Base-by-base conservation (phyloP, 129 eudicot genomes). In the Centaurea solstitialis region DNA sequence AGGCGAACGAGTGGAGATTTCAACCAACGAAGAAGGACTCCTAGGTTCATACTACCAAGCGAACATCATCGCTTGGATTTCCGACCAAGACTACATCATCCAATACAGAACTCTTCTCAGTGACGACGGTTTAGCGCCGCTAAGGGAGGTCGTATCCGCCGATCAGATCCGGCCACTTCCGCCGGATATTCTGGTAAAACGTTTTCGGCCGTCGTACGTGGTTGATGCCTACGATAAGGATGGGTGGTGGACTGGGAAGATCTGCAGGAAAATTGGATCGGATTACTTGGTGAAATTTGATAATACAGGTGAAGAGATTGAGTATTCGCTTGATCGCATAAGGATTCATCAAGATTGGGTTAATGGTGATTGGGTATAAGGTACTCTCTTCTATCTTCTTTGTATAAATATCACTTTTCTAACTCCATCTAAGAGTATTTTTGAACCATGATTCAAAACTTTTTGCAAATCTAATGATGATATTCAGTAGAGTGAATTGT, bases 271-370 rank as follows among this genome's bases (percentile, higher is more conserved):
- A 40, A 59, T 23, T 8, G 75, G 81, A 6, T 72, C 75, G 4
- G 11, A 47, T 30, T 87, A 85, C 47, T 66, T 18, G n/a, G 91
- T 91, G 37, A 64, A 50, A 40, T 88, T 91, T 81, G 79, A 85
- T 24, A 7, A 5, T 3, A 57, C 81, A 3, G 38, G 57, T 11
- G 91, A 90, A 68, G 81, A 85, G 68, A 39, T 0, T 59, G 77
- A 50, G 41, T 90, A 85, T 61, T 26, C 68, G 0, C 8, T 61
- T 18, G 68, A 24, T 33, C 3, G 6, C 4, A 59, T 91, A 81
- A 88, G 96, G 82, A 24, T 85, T 85, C 96, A 91, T 91, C 92
- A 86, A 33, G 80, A 88, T 4, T 91, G 84, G 84, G 70, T 65
- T 9, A 7, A 85, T 77, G 96, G 88, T 61, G 30, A 11, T 9